Percentiles rank a stretch among this genome's conserved stretches.
These are phyloP conservation scores for Pseudogymnoascus pannorum DNA, from an alignment of 2,329 filamentous ascomycete species.

Conservation along the genomic window DNA sequence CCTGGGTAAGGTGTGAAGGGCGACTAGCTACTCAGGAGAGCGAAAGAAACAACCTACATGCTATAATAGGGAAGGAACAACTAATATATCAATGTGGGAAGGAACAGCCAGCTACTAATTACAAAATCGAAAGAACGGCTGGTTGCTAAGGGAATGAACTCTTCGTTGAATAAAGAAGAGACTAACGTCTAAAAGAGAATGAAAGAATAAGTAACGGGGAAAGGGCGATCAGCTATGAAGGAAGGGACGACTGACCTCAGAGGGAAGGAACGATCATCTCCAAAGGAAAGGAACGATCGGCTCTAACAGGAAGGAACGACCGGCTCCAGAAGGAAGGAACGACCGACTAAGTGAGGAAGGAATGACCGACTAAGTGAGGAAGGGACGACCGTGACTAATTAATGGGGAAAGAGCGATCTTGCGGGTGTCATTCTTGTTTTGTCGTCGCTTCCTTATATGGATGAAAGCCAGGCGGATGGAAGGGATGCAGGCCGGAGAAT, in stretches of 20 bases:
- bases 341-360: background rate
- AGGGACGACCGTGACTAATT: background rate
- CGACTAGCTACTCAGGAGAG: too few species aligned
- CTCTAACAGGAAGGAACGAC: background rate
- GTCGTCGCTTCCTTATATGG: too few species aligned
- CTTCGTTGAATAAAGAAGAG: background rate
- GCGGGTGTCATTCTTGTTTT: too few species aligned
- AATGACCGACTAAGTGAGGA: background rate
- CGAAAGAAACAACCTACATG: too few species aligned
- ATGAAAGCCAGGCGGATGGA: background rate
- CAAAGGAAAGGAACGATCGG: background rate
- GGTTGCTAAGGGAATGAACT: background rate
- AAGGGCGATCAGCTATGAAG: background rate
- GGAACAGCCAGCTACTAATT: background rate
- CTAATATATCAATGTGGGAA: background rate
- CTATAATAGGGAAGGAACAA: background rate
- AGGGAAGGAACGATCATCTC: background rate
- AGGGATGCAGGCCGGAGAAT: background rate
- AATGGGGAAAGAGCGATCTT: background rate
- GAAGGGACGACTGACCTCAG: background rate
- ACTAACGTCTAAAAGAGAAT: background rate
- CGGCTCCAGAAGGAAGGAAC: background rate
- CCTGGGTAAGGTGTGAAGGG: too few species aligned
- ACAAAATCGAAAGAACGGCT: background rate
- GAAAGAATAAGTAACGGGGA: background rate